Evolutionary conservation across 768 basidiomycete species (phyloP), one percentile per base, ranked within the genome.

Genomic region (Collybia sp.): DNA sequence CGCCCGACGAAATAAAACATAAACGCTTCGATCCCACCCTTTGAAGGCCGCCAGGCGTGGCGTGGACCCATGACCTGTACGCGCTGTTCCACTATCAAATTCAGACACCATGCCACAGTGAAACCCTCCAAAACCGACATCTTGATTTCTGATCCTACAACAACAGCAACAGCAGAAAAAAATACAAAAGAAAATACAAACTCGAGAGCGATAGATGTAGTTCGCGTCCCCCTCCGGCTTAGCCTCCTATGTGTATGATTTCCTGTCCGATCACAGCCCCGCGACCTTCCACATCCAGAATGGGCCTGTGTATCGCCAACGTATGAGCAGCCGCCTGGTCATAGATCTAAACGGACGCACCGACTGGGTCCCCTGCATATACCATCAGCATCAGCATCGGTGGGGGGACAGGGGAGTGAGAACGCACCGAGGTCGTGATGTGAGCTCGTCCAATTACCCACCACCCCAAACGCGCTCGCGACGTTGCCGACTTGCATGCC

Each of bases 261-360:
- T 46, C 70, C 66, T 59, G 70, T 66, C 20, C 73, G 54, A 41
- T 68, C 56, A 5, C 59, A 55, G 12, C 67, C 57, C 68, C 13
- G 62, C 63, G 38, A 77, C 76, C 60, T 83, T 83, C 75, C 80
- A 83, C 53, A 86, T 68, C 84, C 83, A 86, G 57, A 85, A 86
- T 2, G 85, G 83, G 36, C 83, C 83, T 85, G 52, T n/a, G n/a
- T n/a, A n/a, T n/a, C n/a, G n/a, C n/a, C n/a, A n/a, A n/a, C n/a
- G n/a, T n/a, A n/a, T n/a, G n/a, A n/a, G n/a, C n/a, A n/a, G n/a
- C n/a, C n/a, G n/a, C n/a, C n/a, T n/a, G n/a, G n/a, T n/a, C n/a
- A n/a, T n/a, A n/a, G n/a, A n/a, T n/a, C n/a, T n/a, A n/a, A 30
- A 17, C 33, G 32, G 25, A 49, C 77, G 51, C 58, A 85, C 83